Percentiles rank a stretch among this genome's conserved stretches.
phyloP scores from a whole-genome alignment of 176 grass and related monocot species.

The Oryza punctata region DNA sequence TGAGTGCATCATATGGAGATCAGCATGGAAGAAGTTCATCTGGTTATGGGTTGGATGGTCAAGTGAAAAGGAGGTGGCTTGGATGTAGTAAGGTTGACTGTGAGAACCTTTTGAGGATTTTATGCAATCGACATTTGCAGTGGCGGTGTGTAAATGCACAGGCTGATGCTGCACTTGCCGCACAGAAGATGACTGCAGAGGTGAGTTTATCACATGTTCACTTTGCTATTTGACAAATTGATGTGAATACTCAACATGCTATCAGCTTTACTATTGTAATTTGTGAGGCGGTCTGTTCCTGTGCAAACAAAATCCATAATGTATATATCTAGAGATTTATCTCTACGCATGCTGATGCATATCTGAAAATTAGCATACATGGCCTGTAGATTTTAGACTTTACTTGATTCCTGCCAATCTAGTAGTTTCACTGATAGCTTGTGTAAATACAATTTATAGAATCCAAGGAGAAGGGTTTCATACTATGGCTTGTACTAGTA shows the following conservation, averaged over 20 bases:
- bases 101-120: slow-evolving; percentile 75
- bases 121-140: slow-evolving; percentile 73
- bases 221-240: not conserved
- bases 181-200: slow-evolving; percentile 68
- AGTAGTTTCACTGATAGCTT: not conserved
- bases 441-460: not conserved
- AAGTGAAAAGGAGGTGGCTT: slow-evolving; percentile 69
- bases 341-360: not conserved
- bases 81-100: slow-evolving; percentile 67
- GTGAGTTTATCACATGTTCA: slow-evolving; percentile 45
- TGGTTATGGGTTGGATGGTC: slow-evolving; percentile 47
- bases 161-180: slow-evolving; percentile 52
- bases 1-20: slow-evolving; percentile 12
- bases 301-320: not conserved
- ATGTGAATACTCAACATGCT: slow-evolving; percentile 17
- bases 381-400: slow-evolving; percentile 2
- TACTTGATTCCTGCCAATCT: not conserved
- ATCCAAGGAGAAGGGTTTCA: not conserved
- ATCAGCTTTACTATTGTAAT: not conserved
- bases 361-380: not conserved
- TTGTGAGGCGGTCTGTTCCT: not conserved
- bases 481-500: not conserved
- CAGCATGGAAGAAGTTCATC: slow-evolving; percentile 58
- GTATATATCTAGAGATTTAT: not conserved
- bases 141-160: slow-evolving; percentile 85